Evolutionary conservation across 2,329 filamentous ascomycete genomes (phyloP), one percentile per base, ranked within the genome.

Genomic region (Aureobasidium sp.): DNA sequence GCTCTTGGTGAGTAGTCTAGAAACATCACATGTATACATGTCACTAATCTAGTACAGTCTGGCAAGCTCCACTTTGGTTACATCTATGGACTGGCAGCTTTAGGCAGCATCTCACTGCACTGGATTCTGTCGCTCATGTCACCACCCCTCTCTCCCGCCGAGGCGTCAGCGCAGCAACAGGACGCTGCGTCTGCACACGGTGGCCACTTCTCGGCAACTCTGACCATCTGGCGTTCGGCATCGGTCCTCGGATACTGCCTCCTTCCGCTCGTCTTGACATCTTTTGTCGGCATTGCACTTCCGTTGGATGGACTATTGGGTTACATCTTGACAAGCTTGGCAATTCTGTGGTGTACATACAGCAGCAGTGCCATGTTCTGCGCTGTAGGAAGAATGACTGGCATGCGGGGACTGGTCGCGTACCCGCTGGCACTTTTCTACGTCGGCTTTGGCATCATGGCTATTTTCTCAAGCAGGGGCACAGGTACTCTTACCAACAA

Each of bases 41-140:
- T 58, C 6, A 57, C 59, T 61, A 13, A 60, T 36, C 4, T 6
- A 13, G 9, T 32, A 32, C 86, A 96, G 75, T 92, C 89, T 41
- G 94, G 94, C 67, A 96, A 96, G 76, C 90, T 97, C 34, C 95
- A 97, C 77, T 99, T 97, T 74, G 94, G 94, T 69, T 99, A 97
- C 78, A 97, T 99, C 73, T 99, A 97, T 78, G 94, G 94, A 63
- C 87, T 99, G 54, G 94, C 93, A 41, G 85, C 96, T 64, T 84
- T 99, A 65, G 94, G 94, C 69, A 93, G 89, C 65, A 83, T 88
- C 60, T 86, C 88, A 29, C 83, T 99, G 27, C 93, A 99, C 77
- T 81, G 88, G 63, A 96, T 99, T 73, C 87, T 99, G 73, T 95
- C 90, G 59, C 88, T 99, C 69, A 99, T 99, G 94, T 93, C 93